Base-by-base conservation (phyloP, 2,329 filamentous ascomycete genomes). In the Fusarium sp. region DNA sequence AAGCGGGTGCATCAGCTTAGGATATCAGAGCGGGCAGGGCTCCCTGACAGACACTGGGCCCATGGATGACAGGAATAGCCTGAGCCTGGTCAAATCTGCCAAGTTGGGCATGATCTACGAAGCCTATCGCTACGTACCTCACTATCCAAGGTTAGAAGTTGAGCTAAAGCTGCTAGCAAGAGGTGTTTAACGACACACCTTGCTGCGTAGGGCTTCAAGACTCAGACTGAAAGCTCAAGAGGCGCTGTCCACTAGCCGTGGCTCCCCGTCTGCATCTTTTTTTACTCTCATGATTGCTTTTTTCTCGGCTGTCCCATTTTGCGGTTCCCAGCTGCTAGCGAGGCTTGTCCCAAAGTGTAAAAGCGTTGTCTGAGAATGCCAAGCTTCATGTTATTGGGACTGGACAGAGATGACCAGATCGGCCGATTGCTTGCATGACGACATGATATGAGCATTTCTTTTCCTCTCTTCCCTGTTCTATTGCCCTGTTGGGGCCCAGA, bases 41-140 rank as follows among this genome's bases (percentile, higher is more conserved):
- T 53, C 50, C 48, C 39, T 59, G 64, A 52, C 59, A 52, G 57
- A 41, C 46, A 58, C 21, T 41, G 45, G 40, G 29, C 43, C 43
- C 45, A 21, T 55, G 58, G 58, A 42, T 55, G 64, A 63, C 63
- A 54, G 63, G 63, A 69, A 61, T 68, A 70, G 66, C 59, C 51
- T 45, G 46, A 70, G 56, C 61, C 59, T 49, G 46, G 58, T 39
- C 33, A 63, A 63, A 33, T 31, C 47, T 52, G 54, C 68, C 58
- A 59, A 69, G 62, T 64, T 56, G 42, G 66, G 66, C 61, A 69
- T 71, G 71, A 73, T 73, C 71, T 60, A 63, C 71, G 58, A 70
- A 63, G 58, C 48, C 65, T 63, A 58, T 60, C 51, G 29, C 42
- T 48, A 47, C 39, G 42, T 48, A 48, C 47, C 56, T 63, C 55